Base-by-base conservation (phyloP, 345 rosid genomes). In the Eucalyptus urophylla region DNA sequence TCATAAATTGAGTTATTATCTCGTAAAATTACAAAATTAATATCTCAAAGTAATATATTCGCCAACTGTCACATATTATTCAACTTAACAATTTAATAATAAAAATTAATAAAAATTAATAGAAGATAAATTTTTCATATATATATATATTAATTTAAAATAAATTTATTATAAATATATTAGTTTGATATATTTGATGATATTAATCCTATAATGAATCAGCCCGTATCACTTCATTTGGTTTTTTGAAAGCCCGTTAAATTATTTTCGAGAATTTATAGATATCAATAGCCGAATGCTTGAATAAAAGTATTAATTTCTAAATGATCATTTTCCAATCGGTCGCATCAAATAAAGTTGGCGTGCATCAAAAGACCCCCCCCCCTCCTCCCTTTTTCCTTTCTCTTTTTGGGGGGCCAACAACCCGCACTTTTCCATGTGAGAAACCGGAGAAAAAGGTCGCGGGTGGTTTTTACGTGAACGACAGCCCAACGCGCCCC, bases 111-210 rank as follows among this genome's bases (percentile, higher is more conserved):
- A 1, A 53, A 53, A 0, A 53, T 53, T 53, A 53, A 53, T 0
- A 2, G 1, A 19, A 0, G 0, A 21, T 53, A 53, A 19, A 19
- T 0, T 0, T 53, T 1, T 19, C 2, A 1, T 1, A 4, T 53
- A 0, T 1, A 4, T 53, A 0, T 53, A 53, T 19, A 19, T 53
- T 0, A 0, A 0, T 53, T 53, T 19, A 53, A 0, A 53, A 53
- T 53, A 53, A 53, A 53, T 0, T 53, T 0, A 19, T 53, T 53
- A 53, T 19, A 53, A 53, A 3, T 53, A 0, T 1, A 19, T 53
- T 0, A 0, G 0, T 53, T 19, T 53, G 24, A 0, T 21, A 53
- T 53, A 4, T 1, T 3, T 8, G 1, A 0, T 53, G 0, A 1
- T 53, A 53, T 8, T 0, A 53, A 53, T 53, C 0, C 11, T 53